These are phyloP conservation scores for Hemileccinum impolitum DNA, from an alignment of 768 basidiomycete species.

Conservation along the genomic window DNA sequence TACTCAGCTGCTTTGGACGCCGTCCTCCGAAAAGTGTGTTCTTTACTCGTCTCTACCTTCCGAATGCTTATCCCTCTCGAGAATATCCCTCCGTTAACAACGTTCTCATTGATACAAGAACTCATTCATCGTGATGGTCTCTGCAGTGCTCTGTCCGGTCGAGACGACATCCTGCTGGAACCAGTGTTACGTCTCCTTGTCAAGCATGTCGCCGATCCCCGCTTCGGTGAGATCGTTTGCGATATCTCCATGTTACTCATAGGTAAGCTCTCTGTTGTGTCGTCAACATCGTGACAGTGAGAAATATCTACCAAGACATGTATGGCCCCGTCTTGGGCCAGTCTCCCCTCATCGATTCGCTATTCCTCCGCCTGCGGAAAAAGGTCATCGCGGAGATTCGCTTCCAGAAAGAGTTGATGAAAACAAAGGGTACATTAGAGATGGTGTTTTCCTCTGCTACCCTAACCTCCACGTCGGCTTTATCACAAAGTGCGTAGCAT, in stretches of 20 bases:
- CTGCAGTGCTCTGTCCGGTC: slow-evolving; percentile 77
- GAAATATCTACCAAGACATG: slow-evolving; percentile 58
- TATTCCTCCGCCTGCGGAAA: slow-evolving; percentile 76
- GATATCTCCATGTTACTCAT: slow-evolving; percentile 79
- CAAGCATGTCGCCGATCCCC: slow-evolving; percentile 83
- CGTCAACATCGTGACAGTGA: slow-evolving; percentile 3
- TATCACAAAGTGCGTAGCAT: slow-evolving; percentile 16
- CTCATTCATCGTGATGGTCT: slow-evolving; percentile 90
- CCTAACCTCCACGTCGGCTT: slow-evolving; percentile 25
- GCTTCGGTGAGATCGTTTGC: slow-evolving; percentile 88
- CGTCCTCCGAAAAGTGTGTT: slow-evolving; percentile 74
- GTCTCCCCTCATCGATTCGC: slow-evolving; percentile 85
- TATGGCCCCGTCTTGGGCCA: slow-evolving; percentile 91
- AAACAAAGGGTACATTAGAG: slow-evolving; percentile 81
- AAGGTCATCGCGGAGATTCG: slow-evolving; percentile 83
- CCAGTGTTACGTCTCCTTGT: slow-evolving; percentile 85
- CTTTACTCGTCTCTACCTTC: neutral
- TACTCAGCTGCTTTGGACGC: slow-evolving; percentile 94
- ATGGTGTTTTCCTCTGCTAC: slow-evolving; percentile 76
- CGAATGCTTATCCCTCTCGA: slow-evolving; percentile 29
- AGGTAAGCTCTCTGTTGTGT: slow-evolving; percentile 48
- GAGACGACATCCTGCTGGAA: slow-evolving; percentile 92
- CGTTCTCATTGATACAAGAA: slow-evolving; percentile 91
- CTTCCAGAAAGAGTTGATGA: slow-evolving; percentile 83
- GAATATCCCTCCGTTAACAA: slow-evolving; percentile 79